Evolutionary conservation across 257 asterid genomes (phyloP).

Genomic region (Gentiana straminea): DNA sequence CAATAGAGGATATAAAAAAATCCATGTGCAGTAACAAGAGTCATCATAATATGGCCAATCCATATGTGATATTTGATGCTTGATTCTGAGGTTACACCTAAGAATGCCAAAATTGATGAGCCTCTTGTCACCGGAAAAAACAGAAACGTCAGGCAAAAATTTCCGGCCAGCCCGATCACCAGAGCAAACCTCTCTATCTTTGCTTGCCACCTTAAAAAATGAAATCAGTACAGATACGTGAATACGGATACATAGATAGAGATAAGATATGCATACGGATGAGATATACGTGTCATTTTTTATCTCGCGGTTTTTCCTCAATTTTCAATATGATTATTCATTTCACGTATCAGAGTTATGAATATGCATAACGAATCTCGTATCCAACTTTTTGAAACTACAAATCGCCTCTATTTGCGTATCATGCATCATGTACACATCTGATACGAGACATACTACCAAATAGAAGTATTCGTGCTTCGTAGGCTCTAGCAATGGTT

Average conservation of each 20-base stretch:
- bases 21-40: slow-evolving; percentile 69
- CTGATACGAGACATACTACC: no score
- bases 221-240: background rate
- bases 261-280: background rate
- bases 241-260: background rate
- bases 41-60: slow-evolving; percentile 75
- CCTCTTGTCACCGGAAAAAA: slow-evolving; percentile 84
- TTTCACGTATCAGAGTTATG: no score
- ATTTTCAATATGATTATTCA: no score
- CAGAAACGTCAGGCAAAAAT: slow-evolving; percentile 64
- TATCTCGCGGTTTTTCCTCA: no score
- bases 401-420: no score
- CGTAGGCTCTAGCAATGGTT: no score
- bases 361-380: no score
- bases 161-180: slow-evolving; percentile 74
- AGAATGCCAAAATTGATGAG: slow-evolving; percentile 68
- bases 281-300: no score
- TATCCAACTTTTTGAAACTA: no score
- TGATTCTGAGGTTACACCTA: slow-evolving; percentile 76
- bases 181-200: slow-evolving; percentile 74
- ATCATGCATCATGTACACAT: no score
- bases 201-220: slow-evolving; percentile 67
- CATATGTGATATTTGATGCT: slow-evolving; percentile 80
- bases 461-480: no score
- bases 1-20: slow-evolving; percentile 52